phyloP scores from a whole-genome alignment of 2,329 filamentous ascomycete species.

The Stagonosporopsis chrysanthemi region DNA sequence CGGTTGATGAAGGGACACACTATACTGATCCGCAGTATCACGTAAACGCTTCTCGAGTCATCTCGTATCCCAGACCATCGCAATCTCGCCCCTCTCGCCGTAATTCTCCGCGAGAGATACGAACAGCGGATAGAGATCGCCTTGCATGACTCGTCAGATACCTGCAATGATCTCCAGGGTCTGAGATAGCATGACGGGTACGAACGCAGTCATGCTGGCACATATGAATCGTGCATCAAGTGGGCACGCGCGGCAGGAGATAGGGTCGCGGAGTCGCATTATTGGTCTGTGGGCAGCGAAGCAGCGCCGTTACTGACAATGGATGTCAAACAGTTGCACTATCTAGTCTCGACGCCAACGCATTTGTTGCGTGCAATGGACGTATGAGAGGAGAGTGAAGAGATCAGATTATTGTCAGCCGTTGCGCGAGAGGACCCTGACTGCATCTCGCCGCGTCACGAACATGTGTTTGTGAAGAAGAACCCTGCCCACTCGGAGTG shows the following conservation, averaged over 20 bases:
- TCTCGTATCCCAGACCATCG: constrained; percentile 1
- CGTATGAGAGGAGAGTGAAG: not conserved
- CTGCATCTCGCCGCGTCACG: not conserved
- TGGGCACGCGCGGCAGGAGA: not conserved
- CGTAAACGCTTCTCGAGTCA: not conserved
- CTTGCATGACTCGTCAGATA: not conserved
- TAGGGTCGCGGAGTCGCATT: not conserved
- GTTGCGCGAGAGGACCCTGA: not conserved
- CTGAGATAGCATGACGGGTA: not conserved
- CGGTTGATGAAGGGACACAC: not conserved
- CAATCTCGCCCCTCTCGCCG: not conserved
- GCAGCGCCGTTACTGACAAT: not conserved
- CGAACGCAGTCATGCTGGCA: not conserved
- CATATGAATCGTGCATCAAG: not conserved
- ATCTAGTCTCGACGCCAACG: not conserved
- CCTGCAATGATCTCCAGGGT: constrained; percentile 6
- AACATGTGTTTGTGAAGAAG: not conserved
- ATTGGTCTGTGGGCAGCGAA: not conserved
- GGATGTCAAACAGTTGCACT: not conserved
- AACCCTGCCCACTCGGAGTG: not conserved
- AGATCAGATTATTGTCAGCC: not conserved
- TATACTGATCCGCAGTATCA: not conserved
- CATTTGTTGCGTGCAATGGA: not conserved
- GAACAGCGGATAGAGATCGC: constrained; percentile 1
- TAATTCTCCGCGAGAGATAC: not conserved